These are phyloP conservation scores for Phytophthora constricta DNA, from an alignment of 352 stramenopile genomes.

Conservation along the genomic window DNA sequence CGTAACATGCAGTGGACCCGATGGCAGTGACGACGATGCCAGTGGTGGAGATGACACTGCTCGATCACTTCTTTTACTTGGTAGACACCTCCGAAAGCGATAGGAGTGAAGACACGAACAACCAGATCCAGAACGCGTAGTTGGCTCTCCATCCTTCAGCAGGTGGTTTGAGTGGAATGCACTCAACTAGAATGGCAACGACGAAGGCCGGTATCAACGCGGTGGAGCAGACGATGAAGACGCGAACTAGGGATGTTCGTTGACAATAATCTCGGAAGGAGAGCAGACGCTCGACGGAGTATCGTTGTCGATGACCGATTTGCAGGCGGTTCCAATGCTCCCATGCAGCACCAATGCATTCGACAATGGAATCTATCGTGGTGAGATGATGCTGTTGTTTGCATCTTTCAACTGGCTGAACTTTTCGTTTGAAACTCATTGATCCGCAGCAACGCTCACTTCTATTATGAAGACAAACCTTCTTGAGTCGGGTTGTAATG, in stretches of 20 bases:
- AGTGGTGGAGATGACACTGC: too few species aligned
- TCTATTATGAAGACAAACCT: too few species aligned
- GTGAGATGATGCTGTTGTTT: not conserved
- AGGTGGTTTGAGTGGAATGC: not conserved
- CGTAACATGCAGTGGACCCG: too few species aligned
- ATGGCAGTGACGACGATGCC: too few species aligned
- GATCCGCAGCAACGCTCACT: not conserved
- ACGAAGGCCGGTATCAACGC: not conserved
- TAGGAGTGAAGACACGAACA: too few species aligned
- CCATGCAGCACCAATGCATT: not conserved
- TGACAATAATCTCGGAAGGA: constrained; percentile 5
- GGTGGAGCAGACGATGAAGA: not conserved
- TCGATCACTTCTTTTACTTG: too few species aligned
- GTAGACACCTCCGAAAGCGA: too few species aligned
- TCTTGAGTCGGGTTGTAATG: too few species aligned
- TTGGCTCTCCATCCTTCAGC: too few species aligned
- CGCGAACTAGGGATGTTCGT: constrained; percentile 1
- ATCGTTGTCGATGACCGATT: constrained; percentile 3
- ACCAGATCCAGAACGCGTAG: too few species aligned
- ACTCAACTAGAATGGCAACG: not conserved
- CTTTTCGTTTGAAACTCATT: not conserved
- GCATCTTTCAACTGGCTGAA: not conserved
- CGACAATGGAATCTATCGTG: not conserved
- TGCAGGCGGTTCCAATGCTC: not conserved
- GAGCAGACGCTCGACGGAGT: constrained; percentile 10